Conservation (phyloP, 202 grass and related monocot genomes). For the Dendrocalamus latiflorus region DNA sequence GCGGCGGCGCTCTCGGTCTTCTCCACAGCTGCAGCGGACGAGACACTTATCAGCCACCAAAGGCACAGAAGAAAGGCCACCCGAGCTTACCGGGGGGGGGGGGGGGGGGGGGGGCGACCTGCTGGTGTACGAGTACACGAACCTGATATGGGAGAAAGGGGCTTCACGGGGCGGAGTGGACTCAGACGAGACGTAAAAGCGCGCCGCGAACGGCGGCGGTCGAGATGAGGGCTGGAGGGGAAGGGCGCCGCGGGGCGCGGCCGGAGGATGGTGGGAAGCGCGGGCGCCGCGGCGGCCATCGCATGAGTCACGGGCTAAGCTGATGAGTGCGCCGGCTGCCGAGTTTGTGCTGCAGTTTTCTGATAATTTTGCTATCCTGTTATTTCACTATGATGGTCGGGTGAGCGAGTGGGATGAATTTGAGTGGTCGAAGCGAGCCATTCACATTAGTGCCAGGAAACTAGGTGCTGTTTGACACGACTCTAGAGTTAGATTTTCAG, state of each 20-base stretch:
- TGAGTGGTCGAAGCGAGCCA: too few relatives aligned
- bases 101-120: background rate
- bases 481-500: too few relatives aligned
- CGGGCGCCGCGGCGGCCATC: conserved; percentile 23
- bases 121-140: background rate
- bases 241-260: background rate
- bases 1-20: conserved; percentile 21
- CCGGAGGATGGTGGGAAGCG: conserved; percentile 11
- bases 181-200: background rate
- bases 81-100: background rate
- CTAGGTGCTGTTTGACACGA: too few relatives aligned
- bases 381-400: conserved; percentile 86
- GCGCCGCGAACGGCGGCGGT: background rate
- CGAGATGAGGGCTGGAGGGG: background rate
- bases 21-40: conserved; percentile 23
- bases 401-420: too few relatives aligned
- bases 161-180: background rate
- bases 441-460: too few relatives aligned
- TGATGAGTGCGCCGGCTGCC: background rate
- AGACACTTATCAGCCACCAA: background rate
- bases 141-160: conserved; percentile 32
- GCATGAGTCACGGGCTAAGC: background rate
- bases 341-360: conserved; percentile 61
- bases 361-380: conserved; percentile 68
- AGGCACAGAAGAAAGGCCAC: background rate